Conservation (phyloP, 1,284 basidiomycete genomes). For the Kwoniella shivajii region DNA sequence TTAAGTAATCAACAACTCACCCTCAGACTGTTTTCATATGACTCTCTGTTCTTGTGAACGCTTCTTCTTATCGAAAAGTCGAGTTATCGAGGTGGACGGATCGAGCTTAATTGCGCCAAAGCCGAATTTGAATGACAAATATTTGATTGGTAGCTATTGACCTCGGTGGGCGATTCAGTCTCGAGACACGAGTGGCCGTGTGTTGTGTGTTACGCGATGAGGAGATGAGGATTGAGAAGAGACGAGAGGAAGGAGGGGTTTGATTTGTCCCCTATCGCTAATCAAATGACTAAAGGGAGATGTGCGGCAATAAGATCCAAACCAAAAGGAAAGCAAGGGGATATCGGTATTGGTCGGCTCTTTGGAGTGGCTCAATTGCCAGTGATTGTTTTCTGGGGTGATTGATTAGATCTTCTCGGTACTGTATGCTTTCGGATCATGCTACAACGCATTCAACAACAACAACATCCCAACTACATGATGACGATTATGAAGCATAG, state of each 20-base stretch:
- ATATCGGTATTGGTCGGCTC: not conserved
- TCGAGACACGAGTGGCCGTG: not conserved
- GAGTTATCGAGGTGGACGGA: not conserved
- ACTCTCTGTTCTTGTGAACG: not conserved
- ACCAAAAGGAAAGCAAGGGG: not conserved
- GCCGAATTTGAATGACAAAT: not conserved
- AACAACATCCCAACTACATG: too few species aligned
- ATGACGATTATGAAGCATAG: too few species aligned
- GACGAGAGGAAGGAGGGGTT: too few species aligned
- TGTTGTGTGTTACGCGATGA: too few species aligned
- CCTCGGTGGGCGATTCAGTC: not conserved
- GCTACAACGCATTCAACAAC: too few species aligned
- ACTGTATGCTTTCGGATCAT: not conserved
- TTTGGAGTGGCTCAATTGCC: not conserved
- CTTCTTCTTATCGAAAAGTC: not conserved
- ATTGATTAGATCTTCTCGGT: not conserved
- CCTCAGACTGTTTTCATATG: not conserved
- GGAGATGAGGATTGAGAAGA: too few species aligned
- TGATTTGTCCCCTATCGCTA: not conserved
- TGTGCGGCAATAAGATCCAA: too few species aligned
- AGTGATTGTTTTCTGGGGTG: not conserved
- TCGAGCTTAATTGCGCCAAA: not conserved
- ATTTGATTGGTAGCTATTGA: not conserved
- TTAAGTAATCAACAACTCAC: not conserved
- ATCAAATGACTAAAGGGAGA: not conserved